Evolutionary conservation across 768 basidiomycete genomes (phyloP), one percentile per base, ranked within the genome.

Genomic region (Hypholoma sublateritium): DNA sequence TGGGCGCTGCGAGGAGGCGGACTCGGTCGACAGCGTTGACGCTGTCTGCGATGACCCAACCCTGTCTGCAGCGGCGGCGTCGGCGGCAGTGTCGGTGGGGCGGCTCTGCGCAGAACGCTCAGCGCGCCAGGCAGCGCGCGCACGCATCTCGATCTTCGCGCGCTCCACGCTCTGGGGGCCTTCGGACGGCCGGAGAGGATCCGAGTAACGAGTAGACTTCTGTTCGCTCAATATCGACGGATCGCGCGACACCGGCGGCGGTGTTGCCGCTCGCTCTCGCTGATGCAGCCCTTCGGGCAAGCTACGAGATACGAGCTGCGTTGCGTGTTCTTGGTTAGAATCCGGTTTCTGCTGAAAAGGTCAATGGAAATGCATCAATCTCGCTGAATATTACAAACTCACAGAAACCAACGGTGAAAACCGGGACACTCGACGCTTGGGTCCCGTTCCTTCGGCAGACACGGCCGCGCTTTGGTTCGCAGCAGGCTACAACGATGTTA

Each of bases 181-280:
- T 52, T 55, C 62, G 53, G 50, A 55, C n/a, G n/a, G n/a, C 53
- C 41, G 56, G 14, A 57, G 57, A 42, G 36, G 56, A 8, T 62
- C 66, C 24, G 55, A 58, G 51, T 60, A 52, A 11, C 62, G 67
- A 2, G 53, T 61, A 17, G 62, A 45, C 5, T 52, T 24, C n/a
- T 63, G 60, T 57, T 68, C 69, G 4, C 70, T 68, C 14, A 62
- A 43, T n/a, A 58, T 57, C 5, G 74, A 69, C 2, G 68, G 64
- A 45, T 71, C 68, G 51, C 69, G 64, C 9, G 69, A 63, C 28
- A 65, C 57, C 2, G 69, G 71, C 24, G 72, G 69, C 17, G 69
- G 65, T 1, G 70, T 69, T 12, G 66, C 49, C n/a, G 41, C 28
- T 5, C 28, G 56, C 1, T 5, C 17, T 17, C 39, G 13, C 39